phyloP scores from a whole-genome alignment of 768 basidiomycete species.

The Pulveroboletus frians region DNA sequence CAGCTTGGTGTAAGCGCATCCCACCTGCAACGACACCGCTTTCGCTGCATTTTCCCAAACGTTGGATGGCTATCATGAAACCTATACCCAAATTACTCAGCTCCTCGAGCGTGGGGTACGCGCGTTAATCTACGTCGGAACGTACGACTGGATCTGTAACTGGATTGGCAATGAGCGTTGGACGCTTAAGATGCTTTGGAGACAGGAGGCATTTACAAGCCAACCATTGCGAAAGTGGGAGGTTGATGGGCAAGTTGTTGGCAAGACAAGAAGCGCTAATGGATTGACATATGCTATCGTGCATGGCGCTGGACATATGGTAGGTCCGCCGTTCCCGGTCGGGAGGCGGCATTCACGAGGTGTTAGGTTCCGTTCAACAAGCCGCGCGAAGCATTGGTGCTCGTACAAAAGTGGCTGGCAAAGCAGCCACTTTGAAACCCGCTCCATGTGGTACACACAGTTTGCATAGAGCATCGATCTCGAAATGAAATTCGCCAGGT shows the following conservation, averaged over 20 bases:
- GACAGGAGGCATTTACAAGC: conserved; percentile 42
- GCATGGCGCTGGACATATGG: conserved; percentile 70
- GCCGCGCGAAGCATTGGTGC: conserved; percentile 44
- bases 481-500: neutral
- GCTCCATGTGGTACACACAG: neutral
- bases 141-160: conserved; percentile 72
- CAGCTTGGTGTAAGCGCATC: conserved; percentile 54
- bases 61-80: conserved; percentile 35
- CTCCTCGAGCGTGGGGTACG: conserved; percentile 70
- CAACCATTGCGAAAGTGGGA: conserved; percentile 53
- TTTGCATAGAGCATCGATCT: neutral
- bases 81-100: conserved; percentile 30
- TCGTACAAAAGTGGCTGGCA: conserved; percentile 44
- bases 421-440: conserved; percentile 8
- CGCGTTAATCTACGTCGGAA: conserved; percentile 64
- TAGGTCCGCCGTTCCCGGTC: conserved; percentile 18
- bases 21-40: conserved; percentile 38
- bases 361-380: conserved; percentile 53
- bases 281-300: conserved; percentile 61
- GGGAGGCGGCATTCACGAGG: neutral
- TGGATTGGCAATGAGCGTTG: conserved; percentile 69
- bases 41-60: conserved; percentile 39
- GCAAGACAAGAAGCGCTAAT: conserved; percentile 47
- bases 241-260: conserved; percentile 41
- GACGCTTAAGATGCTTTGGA: conserved; percentile 69